Evolutionary conservation across 2,329 filamentous ascomycete species (phyloP).

Genomic region (Fusarium sororula): DNA sequence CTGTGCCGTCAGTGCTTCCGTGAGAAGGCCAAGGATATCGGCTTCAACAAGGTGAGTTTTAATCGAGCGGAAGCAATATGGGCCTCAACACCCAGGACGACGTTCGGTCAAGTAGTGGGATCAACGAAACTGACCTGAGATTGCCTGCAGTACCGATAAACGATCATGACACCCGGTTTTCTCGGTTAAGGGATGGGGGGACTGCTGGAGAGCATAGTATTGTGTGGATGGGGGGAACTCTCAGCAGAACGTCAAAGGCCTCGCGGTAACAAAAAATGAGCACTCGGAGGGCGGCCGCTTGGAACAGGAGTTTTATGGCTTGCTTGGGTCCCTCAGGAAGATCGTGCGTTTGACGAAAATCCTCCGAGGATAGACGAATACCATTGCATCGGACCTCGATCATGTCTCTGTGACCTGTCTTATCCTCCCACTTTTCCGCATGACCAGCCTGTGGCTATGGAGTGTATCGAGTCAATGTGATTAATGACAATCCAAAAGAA

Average conservation of each 20-base stretch:
- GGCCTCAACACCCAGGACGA: not conserved
- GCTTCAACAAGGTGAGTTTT: slow-evolving; percentile 73
- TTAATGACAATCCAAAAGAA: slow-evolving; percentile 24
- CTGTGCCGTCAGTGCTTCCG: slow-evolving; percentile 84
- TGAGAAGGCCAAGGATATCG: slow-evolving; percentile 77
- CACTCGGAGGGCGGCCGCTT: slow-evolving; percentile 55
- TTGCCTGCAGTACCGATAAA: slow-evolving; percentile 51
- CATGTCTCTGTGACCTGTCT: slow-evolving; percentile 28
- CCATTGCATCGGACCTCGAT: slow-evolving; percentile 51
- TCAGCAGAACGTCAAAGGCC: slow-evolving; percentile 45
- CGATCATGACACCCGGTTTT: slow-evolving; percentile 41
- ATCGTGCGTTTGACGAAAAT: slow-evolving; percentile 55
- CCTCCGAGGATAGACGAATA: slow-evolving; percentile 56
- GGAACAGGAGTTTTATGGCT: slow-evolving; percentile 58
- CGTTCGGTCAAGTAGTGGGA: not conserved
- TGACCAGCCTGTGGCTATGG: slow-evolving; percentile 19
- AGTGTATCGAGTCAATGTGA: slow-evolving; percentile 31
- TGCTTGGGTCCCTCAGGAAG: slow-evolving; percentile 55
- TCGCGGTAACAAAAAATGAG: slow-evolving; percentile 46
- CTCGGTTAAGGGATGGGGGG: slow-evolving; percentile 35
- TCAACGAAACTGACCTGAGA: slow-evolving; percentile 26
- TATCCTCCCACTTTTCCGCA: slow-evolving; percentile 11
- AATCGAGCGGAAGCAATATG: slow-evolving; percentile 1
- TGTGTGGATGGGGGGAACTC: slow-evolving; percentile 37
- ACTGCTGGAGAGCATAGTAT: slow-evolving; percentile 30